Conservation (phyloP, 257 asterid species). For the Solanum arcanum region DNA sequence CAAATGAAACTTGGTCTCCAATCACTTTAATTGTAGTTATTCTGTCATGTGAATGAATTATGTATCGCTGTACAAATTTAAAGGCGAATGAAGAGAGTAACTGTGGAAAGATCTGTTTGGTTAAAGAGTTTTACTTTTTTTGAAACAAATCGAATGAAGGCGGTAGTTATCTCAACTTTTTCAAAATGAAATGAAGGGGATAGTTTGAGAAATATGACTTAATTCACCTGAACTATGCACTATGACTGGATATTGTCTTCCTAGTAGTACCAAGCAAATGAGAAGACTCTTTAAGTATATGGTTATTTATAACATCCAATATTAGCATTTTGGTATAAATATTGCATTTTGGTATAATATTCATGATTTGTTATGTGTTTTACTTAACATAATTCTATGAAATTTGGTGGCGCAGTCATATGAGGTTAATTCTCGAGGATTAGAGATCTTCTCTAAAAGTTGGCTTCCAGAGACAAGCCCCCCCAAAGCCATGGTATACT, state of each 20-base stretch:
- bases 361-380: not conserved
- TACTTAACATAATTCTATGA: not conserved
- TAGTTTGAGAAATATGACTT: not conserved
- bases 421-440: conserved; percentile 25
- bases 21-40: not conserved
- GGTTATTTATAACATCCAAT: not conserved
- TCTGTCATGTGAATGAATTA: not conserved
- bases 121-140: not conserved
- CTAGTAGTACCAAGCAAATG: not conserved
- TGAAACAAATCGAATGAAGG: not conserved
- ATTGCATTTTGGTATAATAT: not conserved
- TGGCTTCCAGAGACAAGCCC: conserved; percentile 27
- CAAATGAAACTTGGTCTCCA: not conserved
- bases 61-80: not conserved
- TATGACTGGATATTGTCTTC: not conserved
- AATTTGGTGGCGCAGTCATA: conserved; percentile 16
- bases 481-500: conserved; percentile 32
- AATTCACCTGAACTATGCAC: not conserved
- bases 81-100: not conserved
- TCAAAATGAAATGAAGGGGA: not conserved
- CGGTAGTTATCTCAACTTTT: not conserved
- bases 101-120: not conserved
- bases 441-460: conserved; percentile 25
- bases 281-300: not conserved
- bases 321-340: not conserved